A percentile compares a stretch with the other conserved stretches of the same genome.
Conservation (phyloP, 192 early-diverging fungal genomes). For the Coemansia sp. region DNA sequence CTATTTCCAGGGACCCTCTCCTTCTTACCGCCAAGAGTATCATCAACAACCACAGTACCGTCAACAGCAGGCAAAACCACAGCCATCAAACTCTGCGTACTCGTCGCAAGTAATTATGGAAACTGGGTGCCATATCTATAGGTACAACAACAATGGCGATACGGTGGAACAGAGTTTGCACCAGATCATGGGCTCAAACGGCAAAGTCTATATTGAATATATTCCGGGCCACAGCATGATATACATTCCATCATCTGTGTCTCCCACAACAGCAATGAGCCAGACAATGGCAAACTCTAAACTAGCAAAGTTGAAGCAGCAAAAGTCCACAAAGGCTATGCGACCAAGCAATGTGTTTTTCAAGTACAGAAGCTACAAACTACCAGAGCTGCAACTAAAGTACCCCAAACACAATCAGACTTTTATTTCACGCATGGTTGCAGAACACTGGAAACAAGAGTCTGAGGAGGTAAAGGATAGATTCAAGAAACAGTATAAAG, state of each 20-base stretch:
- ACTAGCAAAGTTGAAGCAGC: background rate
- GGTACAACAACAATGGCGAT: conserved; percentile 16
- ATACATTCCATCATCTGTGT: conserved; percentile 21
- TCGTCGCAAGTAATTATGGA: conserved; percentile 34
- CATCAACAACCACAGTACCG: background rate
- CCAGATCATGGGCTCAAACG: conserved; percentile 35
- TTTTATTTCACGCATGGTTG: conserved; percentile 51
- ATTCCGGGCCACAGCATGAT: conserved; percentile 42
- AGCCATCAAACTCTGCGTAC: conserved; percentile 5
- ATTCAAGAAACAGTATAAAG: conserved; percentile 38
- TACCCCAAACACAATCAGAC: conserved; percentile 53
- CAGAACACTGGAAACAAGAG: conserved; percentile 52
- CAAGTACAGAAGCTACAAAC: conserved; percentile 53
- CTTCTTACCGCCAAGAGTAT: too few species aligned
- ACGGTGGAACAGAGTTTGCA: conserved; percentile 22
- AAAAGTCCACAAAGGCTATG: background rate
- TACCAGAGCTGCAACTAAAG: conserved; percentile 29
- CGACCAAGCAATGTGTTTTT: conserved; percentile 56
- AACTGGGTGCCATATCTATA: conserved; percentile 29
- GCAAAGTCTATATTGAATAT: conserved; percentile 41
- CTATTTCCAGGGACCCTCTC: too few species aligned
- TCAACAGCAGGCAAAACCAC: background rate
- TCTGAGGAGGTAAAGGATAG: conserved; percentile 37
- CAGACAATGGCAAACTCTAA: background rate
- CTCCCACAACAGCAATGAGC: conserved; percentile 6